Percentiles rank a stretch among this genome's conserved stretches.
These are phyloP conservation scores for Mycena amicta DNA, from an alignment of 768 basidiomycete species.

Conservation along the genomic window DNA sequence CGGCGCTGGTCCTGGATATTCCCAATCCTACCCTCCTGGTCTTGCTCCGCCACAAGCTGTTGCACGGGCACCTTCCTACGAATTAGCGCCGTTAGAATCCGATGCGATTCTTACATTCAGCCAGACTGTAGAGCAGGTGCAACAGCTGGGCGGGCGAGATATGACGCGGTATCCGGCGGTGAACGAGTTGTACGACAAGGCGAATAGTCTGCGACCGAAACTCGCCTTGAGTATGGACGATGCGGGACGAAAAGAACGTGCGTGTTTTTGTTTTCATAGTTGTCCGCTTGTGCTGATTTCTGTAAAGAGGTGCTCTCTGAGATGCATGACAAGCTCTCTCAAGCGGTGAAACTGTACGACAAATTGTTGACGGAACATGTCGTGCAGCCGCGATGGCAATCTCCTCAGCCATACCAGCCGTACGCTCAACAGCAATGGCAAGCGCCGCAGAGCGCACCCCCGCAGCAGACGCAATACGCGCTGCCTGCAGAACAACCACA, in stretches of 20 bases:
- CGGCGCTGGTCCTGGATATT: too few species aligned
- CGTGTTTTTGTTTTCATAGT: constrained; percentile 10
- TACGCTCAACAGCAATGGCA: constrained; percentile 24
- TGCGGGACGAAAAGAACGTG: constrained; percentile 82
- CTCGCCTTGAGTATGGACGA: constrained; percentile 85
- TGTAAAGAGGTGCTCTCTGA: constrained; percentile 78
- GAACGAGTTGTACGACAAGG: constrained; percentile 82
- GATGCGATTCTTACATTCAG: constrained; percentile 90
- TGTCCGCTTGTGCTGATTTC: not conserved
- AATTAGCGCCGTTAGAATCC: constrained; percentile 78
- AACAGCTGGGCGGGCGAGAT: constrained; percentile 76
- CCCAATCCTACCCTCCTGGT: constrained; percentile 48
- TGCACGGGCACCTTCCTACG: constrained; percentile 71
- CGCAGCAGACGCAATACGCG: constrained; percentile 30
- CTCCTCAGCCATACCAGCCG: constrained; percentile 38
- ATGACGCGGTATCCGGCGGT: constrained; percentile 83
- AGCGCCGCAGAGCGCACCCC: constrained; percentile 5
- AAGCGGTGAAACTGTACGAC: constrained; percentile 92
- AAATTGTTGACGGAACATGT: constrained; percentile 84
- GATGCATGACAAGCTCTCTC: constrained; percentile 92
- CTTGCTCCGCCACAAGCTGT: constrained; percentile 41
- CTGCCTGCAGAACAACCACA: constrained; percentile 29
- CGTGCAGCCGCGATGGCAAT: constrained; percentile 67
- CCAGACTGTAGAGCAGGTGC: constrained; percentile 85
- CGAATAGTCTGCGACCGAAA: constrained; percentile 77